These are phyloP conservation scores for Leonotis leonurus DNA, from an alignment of 257 asterid genomes.

Conservation along the genomic window DNA sequence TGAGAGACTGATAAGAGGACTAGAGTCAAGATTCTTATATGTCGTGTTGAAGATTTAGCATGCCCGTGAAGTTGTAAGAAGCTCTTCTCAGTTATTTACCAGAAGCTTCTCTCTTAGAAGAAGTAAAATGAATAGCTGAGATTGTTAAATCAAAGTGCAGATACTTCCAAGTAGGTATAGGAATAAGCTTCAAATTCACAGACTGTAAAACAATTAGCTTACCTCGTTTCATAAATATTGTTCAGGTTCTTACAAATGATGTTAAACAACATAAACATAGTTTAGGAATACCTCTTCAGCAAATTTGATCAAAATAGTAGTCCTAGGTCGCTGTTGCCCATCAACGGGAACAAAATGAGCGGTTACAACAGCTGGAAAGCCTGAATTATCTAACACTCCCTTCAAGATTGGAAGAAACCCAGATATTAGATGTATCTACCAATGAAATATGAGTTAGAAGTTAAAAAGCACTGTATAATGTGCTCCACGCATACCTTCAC, in stretches of 20 bases:
- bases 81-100: not conserved
- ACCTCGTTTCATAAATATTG: no score
- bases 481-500: conserved; percentile 59
- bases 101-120: not conserved
- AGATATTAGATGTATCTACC: conserved; percentile 16
- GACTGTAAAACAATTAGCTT: no score
- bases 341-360: conserved; percentile 99
- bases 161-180: no score
- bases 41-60: no score
- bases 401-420: conserved; percentile 26
- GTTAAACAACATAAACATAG: not conserved
- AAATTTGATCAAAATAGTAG: conserved; percentile 91
- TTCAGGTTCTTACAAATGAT: no score
- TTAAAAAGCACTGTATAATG: conserved; percentile 8
- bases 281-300: conserved; percentile 69
- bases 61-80: not conserved
- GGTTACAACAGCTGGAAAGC: conserved; percentile 87
- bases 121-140: no score
- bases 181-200: no score
- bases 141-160: no score
- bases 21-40: no score
- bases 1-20: no score
- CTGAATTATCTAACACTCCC: conserved; percentile 93
- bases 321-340: conserved; percentile 85
- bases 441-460: not conserved